Evolutionary conservation across 768 basidiomycete genomes (phyloP).

Genomic region (Tylopilus vinaceipallidus): DNA sequence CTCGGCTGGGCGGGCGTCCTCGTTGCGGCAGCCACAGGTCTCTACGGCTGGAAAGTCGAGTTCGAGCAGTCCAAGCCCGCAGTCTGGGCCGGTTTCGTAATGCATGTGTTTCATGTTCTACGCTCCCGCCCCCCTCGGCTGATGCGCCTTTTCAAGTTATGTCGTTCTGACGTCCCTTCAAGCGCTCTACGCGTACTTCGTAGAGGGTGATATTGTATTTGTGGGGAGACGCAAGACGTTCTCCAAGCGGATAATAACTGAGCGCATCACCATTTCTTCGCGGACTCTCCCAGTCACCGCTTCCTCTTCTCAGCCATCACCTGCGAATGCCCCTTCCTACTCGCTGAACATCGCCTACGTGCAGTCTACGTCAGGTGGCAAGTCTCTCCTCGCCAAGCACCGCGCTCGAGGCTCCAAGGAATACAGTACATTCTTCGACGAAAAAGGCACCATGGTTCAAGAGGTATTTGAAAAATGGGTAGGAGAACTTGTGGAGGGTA

Average conservation of each 20-base stretch:
- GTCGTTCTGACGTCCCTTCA: slow-evolving; percentile 67
- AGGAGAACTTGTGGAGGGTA: slow-evolving; percentile 64
- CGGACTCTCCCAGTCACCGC: slow-evolving; percentile 50
- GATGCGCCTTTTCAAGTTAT: slow-evolving; percentile 50
- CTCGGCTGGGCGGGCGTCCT: slow-evolving; percentile 88
- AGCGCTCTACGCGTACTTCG: slow-evolving; percentile 79
- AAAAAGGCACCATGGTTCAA: slow-evolving; percentile 74
- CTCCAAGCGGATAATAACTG: slow-evolving; percentile 90
- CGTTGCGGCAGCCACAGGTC: slow-evolving; percentile 74
- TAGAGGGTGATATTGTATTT: slow-evolving; percentile 83
- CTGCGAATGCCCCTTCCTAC: slow-evolving; percentile 61
- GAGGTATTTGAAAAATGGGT: slow-evolving; percentile 78
- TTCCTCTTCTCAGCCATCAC: slow-evolving; percentile 17
- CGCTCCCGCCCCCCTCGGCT: slow-evolving; percentile 5
- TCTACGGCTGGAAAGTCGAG: slow-evolving; percentile 85
- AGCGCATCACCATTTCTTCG: slow-evolving; percentile 79
- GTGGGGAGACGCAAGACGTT: slow-evolving; percentile 89
- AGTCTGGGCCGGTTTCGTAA: slow-evolving; percentile 73
- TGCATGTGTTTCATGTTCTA: slow-evolving; percentile 49
- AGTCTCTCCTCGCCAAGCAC: slow-evolving; percentile 75
- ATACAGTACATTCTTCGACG: slow-evolving; percentile 80
- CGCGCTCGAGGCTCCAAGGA: slow-evolving; percentile 53
- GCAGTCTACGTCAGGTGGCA: slow-evolving; percentile 81
- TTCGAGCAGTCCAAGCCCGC: slow-evolving; percentile 86
- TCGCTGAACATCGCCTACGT: slow-evolving; percentile 65